Evolutionary conservation across 768 basidiomycete species (phyloP).

Genomic region (Leccinum broughii): DNA sequence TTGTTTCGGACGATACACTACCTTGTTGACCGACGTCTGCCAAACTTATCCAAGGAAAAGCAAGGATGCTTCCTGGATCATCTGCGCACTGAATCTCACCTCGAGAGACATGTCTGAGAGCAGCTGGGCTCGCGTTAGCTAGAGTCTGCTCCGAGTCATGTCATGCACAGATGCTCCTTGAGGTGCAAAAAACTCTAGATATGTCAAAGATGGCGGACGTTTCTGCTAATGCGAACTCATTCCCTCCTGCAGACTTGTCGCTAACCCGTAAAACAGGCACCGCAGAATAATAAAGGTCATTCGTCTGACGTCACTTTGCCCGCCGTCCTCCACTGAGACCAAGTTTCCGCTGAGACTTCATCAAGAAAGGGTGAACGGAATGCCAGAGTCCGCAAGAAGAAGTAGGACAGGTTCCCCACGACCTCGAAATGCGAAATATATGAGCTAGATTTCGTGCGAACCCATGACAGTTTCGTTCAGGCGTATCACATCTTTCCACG

Average conservation of each 20-base stretch:
- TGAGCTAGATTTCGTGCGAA: constrained; percentile 20
- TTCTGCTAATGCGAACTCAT: constrained; percentile 24
- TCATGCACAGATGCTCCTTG: constrained; percentile 13
- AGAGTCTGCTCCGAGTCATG: background rate
- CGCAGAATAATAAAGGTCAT: constrained; percentile 22
- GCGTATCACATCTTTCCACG: background rate
- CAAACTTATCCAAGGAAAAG: constrained; percentile 19
- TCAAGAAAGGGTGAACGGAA: constrained; percentile 20
- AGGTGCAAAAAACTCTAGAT: constrained; percentile 21
- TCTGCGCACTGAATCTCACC: constrained; percentile 14
- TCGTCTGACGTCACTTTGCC: constrained; percentile 11
- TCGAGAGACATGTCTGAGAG: constrained; percentile 22
- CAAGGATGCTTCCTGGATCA: constrained; percentile 28
- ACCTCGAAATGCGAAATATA: constrained; percentile 24
- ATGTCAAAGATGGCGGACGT: constrained; percentile 29
- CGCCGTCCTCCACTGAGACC: constrained; percentile 18
- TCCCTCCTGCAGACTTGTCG: constrained; percentile 6
- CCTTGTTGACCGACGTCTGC: constrained; percentile 11
- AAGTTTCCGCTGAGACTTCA: constrained; percentile 16
- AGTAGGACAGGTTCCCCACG: constrained; percentile 30
- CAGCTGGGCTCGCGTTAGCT: constrained; percentile 9
- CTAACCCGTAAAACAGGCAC: constrained; percentile 28
- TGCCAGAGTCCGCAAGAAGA: constrained; percentile 27
- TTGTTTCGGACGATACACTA: background rate
- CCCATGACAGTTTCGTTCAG: background rate